phyloP scores from a whole-genome alignment of 495 filamentous ascomycete genomes.

The Apiosordaria backusii region DNA sequence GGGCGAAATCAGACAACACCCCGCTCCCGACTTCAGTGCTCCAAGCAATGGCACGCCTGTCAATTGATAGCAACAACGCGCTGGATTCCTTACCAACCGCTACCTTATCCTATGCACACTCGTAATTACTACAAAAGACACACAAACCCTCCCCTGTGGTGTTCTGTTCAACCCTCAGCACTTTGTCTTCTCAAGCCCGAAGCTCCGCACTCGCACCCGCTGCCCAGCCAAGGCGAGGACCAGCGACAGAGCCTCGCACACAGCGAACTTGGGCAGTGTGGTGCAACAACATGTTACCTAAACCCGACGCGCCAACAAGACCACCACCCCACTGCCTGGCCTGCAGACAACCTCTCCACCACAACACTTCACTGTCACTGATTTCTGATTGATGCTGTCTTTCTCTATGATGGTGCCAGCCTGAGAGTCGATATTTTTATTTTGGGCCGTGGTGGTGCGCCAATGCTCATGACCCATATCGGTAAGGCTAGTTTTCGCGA shows the following conservation, averaged over 20 bases:
- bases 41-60: not conserved
- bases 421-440: not conserved
- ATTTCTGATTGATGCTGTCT: slow-evolving; percentile 7
- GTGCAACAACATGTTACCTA: slow-evolving; percentile 16
- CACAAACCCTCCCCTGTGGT: too few species aligned
- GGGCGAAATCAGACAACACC: slow-evolving; percentile 21
- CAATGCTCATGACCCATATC: not conserved
- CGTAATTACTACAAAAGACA: too few species aligned
- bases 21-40: not conserved
- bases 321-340: not conserved
- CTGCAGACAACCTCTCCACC: slow-evolving; percentile 3
- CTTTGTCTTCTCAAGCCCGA: too few species aligned
- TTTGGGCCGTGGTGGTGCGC: not conserved
- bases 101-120: too few species aligned
- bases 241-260: slow-evolving; percentile 19
- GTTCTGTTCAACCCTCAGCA: too few species aligned
- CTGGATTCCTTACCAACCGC: too few species aligned
- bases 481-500: slow-evolving; percentile 16
- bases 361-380: slow-evolving; percentile 18
- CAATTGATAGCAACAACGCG: not conserved
- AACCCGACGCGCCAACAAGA: slow-evolving; percentile 5
- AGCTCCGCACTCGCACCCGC: slow-evolving; percentile 2
- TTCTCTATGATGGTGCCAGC: slow-evolving; percentile 11
- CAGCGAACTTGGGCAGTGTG: slow-evolving; percentile 14
- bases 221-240: too few species aligned